Conservation (phyloP, 169 alveolate species). For the Plasmodium sp. region DNA sequence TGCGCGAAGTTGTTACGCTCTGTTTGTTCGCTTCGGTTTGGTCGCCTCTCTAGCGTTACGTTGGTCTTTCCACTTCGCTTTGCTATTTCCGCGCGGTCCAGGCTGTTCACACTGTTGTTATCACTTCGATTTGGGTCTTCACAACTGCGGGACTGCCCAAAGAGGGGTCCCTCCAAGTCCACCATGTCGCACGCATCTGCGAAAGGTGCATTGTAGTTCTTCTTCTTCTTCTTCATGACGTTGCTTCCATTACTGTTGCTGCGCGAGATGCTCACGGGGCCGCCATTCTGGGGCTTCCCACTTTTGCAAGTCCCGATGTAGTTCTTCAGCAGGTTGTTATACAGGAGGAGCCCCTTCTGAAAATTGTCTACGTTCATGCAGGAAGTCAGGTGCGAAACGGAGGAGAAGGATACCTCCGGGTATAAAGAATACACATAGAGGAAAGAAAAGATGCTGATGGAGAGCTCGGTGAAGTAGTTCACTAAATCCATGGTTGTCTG, state of each 20-base stretch:
- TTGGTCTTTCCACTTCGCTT: not conserved
- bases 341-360: constrained; percentile 43
- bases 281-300: not conserved
- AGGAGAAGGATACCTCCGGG: constrained; percentile 11
- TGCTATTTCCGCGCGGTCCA: not conserved
- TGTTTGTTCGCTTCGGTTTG: not conserved
- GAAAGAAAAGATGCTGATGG: constrained; percentile 22
- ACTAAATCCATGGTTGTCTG: constrained; percentile 51
- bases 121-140: not conserved
- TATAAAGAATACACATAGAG: constrained; percentile 38
- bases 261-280: not conserved
- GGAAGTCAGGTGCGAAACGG: not conserved
- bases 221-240: not conserved
- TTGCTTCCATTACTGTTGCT: not conserved
- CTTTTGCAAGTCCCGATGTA: constrained; percentile 30
- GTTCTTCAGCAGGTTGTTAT: constrained; percentile 35
- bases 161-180: not conserved
- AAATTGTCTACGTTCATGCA: constrained; percentile 64
- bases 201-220: not conserved
- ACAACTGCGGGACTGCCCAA: not conserved
- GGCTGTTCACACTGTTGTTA: not conserved
- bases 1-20: too few relatives aligned
- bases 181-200: not conserved
- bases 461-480: constrained; percentile 29
- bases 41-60: not conserved